phyloP scores from a whole-genome alignment of 2,329 filamentous ascomycete genomes.

The Aspergillus sp. region DNA sequence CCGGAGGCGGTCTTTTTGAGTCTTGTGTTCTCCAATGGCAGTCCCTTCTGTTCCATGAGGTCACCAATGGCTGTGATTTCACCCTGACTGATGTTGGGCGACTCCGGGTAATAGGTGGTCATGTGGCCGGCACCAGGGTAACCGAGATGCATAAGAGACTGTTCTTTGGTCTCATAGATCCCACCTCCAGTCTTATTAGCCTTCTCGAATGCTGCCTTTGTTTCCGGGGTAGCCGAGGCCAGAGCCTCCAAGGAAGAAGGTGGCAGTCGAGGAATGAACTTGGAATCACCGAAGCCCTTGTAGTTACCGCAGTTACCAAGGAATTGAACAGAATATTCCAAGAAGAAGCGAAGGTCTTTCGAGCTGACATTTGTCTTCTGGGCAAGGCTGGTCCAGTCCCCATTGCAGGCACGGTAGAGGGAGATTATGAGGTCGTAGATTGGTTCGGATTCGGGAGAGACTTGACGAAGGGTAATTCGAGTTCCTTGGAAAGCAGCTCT shows the following conservation, averaged over 20 bases:
- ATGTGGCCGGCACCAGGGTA: constrained; percentile 69
- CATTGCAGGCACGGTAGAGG: constrained; percentile 58
- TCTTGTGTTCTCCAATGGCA: constrained; percentile 69
- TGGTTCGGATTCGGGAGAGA: constrained; percentile 71
- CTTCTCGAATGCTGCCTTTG: constrained; percentile 58
- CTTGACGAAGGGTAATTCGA: constrained; percentile 70
- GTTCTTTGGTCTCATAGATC: constrained; percentile 62
- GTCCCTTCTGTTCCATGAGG: constrained; percentile 64
- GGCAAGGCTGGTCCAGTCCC: constrained; percentile 64
- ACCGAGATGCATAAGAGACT: constrained; percentile 65
- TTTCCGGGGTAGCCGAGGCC: constrained; percentile 53
- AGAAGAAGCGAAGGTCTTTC: constrained; percentile 59
- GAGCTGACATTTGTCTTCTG: constrained; percentile 58
- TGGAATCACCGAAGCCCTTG: constrained; percentile 79
- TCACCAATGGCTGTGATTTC: constrained; percentile 68
- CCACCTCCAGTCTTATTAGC: constrained; percentile 54
- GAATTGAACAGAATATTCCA: constrained; percentile 73
- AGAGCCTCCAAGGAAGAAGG: constrained; percentile 59
- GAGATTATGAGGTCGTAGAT: constrained; percentile 76
- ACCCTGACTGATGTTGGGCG: constrained; percentile 62
- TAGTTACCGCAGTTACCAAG: constrained; percentile 78
- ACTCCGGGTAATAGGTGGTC: constrained; percentile 77
- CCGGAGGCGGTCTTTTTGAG: constrained; percentile 60
- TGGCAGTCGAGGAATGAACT: constrained; percentile 68
- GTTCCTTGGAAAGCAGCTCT: constrained; percentile 72